phyloP scores from a whole-genome alignment of 768 basidiomycete genomes.

The Termitomyces sp. region DNA sequence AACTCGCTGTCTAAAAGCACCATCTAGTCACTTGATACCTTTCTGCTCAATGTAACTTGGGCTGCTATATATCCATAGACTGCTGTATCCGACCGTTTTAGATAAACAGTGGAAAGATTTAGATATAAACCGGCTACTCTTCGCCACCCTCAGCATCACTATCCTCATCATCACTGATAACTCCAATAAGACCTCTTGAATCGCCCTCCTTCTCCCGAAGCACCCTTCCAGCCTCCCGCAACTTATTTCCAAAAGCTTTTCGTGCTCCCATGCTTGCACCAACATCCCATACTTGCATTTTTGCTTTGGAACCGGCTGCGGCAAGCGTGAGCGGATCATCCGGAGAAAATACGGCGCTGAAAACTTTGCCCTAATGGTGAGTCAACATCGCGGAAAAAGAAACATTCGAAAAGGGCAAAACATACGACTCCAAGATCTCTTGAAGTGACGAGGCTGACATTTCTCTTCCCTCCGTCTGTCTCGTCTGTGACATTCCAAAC shows the following conservation, averaged over 20 bases:
- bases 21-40: not conserved
- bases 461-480: constrained; percentile 54
- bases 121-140: not conserved
- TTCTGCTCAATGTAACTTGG: not conserved
- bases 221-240: constrained; percentile 64
- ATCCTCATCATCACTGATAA: constrained; percentile 67
- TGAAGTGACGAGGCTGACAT: constrained; percentile 79
- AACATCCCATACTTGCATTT: constrained; percentile 94
- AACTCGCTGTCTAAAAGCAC: constrained; percentile 39
- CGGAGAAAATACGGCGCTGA: constrained; percentile 86
- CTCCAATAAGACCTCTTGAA: constrained; percentile 60
- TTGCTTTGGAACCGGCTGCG: constrained; percentile 91
- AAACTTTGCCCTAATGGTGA: constrained; percentile 84
- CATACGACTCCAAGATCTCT: constrained; percentile 88
- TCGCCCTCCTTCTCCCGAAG: constrained; percentile 55
- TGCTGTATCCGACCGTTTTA: not conserved
- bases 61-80: constrained; percentile 5
- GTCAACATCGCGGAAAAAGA: not conserved
- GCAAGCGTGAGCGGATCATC: constrained; percentile 93
- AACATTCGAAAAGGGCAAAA: constrained; percentile 10
- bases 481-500: constrained; percentile 88
- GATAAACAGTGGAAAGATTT: not conserved
- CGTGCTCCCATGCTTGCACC: constrained; percentile 77
- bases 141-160: constrained; percentile 42
- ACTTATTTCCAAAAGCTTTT: constrained; percentile 75